Base-by-base conservation (phyloP, 2,329 filamentous ascomycete species). In the Talaromyces sp. region DNA sequence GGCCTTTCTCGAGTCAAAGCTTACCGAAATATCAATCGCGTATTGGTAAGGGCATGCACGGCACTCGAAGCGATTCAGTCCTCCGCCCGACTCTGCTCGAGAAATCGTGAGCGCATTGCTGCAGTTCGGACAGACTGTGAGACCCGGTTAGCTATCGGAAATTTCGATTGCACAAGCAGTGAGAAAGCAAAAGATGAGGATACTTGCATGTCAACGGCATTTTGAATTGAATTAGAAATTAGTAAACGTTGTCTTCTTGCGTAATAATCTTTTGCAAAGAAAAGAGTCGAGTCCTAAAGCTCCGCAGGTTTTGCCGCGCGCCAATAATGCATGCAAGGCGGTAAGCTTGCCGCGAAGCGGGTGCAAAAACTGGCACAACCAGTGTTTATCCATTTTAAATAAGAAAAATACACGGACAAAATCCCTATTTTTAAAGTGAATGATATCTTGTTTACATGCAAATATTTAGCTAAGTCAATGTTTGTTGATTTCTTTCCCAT, bases 1-100 rank as follows among this genome's bases (percentile, higher is more conserved):
- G 26, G 12, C 32, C 32, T 35, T 29, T 52, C 10, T 17, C 48
- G 3, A 11, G 11, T n/a, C 9, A 24, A 46, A 53, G 29, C 59
- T 52, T 56, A 61, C 59, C 31, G 27, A 85, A 69, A 88, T 84
- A 66, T 88, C 87, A 70, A 97, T 88, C 61, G 89, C 80, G 76
- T 91, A 92, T 74, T 95, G 88, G 80, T 96, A 99, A 3, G 94
- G 93, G 69, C 94, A 99, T 61, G 92, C 96, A 61, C 91, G 90
- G 79, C 94, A 99, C 77, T 96, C 91, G 76, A 97, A 91, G 61
- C 92, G 88, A 80, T 97, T 97, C 57, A 77, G 71, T 2, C 78
- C 79, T 68, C 68, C 17, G 72, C 72, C 4, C 74, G 67, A 17
- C 10, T 76, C 72, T 2, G 71, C 71, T 55, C 75, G 74, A 50